Conservation (phyloP, 495 filamentous ascomycete genomes). For the Trichoderma orchidacearum region DNA sequence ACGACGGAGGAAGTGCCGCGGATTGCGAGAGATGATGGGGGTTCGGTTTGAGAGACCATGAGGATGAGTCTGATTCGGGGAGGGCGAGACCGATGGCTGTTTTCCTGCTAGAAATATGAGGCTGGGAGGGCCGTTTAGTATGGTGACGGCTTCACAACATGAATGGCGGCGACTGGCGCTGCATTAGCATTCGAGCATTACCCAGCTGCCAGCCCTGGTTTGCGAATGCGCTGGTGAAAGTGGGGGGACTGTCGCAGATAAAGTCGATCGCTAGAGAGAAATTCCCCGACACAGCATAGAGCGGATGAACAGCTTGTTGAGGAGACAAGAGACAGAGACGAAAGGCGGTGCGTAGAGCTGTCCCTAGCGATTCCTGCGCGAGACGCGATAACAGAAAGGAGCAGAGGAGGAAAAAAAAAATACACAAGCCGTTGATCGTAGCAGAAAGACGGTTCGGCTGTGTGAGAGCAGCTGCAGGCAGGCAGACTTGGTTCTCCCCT, state of each 20-base stretch:
- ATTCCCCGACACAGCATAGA: too few species aligned
- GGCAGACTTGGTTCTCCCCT: background rate
- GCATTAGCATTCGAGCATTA: background rate
- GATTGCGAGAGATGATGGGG: conserved; percentile 33
- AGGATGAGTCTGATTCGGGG: conserved; percentile 7
- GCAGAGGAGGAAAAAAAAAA: background rate
- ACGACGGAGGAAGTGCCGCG: conserved; percentile 45
- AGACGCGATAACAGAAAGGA: background rate
- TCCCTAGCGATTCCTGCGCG: background rate
- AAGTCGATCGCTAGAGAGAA: background rate
- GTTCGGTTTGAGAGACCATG: conserved; percentile 69
- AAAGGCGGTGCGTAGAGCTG: background rate
- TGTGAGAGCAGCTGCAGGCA: background rate
- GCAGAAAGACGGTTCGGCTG: background rate
- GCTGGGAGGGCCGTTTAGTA: too few species aligned
- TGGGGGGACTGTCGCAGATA: background rate
- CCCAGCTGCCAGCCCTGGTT: background rate
- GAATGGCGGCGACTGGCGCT: background rate
- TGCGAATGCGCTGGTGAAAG: background rate
- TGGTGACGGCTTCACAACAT: too few species aligned
- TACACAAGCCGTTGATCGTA: background rate
- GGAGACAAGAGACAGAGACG: too few species aligned
- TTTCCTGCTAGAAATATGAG: background rate
- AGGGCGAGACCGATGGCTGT: background rate
- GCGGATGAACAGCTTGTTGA: too few species aligned